A percentile compares a stretch with the other conserved stretches of the same genome.
These are phyloP conservation scores for Hypoxylon rubiginosum DNA, from an alignment of 2,329 filamentous ascomycete genomes.

Conservation along the genomic window DNA sequence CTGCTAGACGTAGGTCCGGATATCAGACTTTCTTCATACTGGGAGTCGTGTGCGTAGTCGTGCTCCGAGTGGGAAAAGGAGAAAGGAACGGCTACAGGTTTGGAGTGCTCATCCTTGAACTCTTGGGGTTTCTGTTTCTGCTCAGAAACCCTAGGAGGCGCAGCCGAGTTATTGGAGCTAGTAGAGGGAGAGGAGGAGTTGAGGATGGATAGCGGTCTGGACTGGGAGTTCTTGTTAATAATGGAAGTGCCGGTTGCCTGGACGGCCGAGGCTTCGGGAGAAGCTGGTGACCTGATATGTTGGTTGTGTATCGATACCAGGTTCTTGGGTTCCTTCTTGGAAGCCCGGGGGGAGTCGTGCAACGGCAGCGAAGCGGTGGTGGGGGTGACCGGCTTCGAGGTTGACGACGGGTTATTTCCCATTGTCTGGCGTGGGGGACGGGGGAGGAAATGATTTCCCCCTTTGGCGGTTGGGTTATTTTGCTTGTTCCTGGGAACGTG, in stretches of 20 bases:
- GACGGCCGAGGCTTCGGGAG: constrained; percentile 72
- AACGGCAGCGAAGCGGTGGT: constrained; percentile 41
- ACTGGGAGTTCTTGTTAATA: constrained; percentile 62
- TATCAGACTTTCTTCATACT: constrained; percentile 57
- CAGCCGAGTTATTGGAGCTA: constrained; percentile 49
- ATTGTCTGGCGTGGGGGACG: constrained; percentile 51
- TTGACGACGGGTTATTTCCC: constrained; percentile 62
- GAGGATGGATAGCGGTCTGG: constrained; percentile 64
- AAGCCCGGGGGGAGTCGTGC: constrained; percentile 53
- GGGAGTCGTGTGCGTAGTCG: constrained; percentile 53
- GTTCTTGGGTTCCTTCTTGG: constrained; percentile 63
- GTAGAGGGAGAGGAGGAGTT: constrained; percentile 60
- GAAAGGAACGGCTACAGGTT: constrained; percentile 71
- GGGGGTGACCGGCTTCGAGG: constrained; percentile 55
- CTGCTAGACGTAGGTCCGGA: constrained; percentile 67
- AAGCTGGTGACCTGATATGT: constrained; percentile 65
- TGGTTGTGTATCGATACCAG: constrained; percentile 69
- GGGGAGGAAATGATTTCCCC: constrained; percentile 34
- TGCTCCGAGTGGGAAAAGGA: constrained; percentile 47
- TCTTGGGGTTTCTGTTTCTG: constrained; percentile 53
- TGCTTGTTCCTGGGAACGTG: constrained; percentile 21
- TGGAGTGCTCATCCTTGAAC: constrained; percentile 59
- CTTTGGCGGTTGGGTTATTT: constrained; percentile 21
- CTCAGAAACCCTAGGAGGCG: constrained; percentile 46
- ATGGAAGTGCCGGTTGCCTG: constrained; percentile 71